Percentiles rank a stretch among this genome's conserved stretches.
Conservation (phyloP, 805 yeast genomes). For the Nakazawaea anatomiae region DNA sequence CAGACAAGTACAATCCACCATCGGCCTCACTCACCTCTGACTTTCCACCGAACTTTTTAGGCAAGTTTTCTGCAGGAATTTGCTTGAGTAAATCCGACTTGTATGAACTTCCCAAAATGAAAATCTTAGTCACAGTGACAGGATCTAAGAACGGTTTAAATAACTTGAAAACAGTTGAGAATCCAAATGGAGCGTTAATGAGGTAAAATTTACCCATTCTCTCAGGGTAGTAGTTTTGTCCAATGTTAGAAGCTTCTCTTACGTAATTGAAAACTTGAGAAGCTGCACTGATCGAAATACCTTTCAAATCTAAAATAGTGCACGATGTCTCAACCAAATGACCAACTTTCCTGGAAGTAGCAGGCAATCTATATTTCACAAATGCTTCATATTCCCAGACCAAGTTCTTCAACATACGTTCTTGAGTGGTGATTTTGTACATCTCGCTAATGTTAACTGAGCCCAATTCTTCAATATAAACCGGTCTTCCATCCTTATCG, state of each 20-base stretch:
- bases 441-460: slow-evolving; percentile 83
- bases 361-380: slow-evolving; percentile 79
- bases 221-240: slow-evolving; percentile 97
- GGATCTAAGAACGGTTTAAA: slow-evolving; percentile 96
- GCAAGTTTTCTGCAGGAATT: slow-evolving; percentile 90
- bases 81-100: slow-evolving; percentile 81
- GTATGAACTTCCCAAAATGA: slow-evolving; percentile 76
- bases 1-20: slow-evolving; percentile 82
- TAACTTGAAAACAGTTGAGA: slow-evolving; percentile 85
- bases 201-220: slow-evolving; percentile 97
- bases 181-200: slow-evolving; percentile 96
- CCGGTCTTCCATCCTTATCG: slow-evolving; percentile 95
- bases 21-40: slow-evolving; percentile 60
- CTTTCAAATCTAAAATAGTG: slow-evolving; percentile 92
- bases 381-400: slow-evolving; percentile 98
- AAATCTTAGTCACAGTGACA: slow-evolving; percentile 92
- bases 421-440: slow-evolving; percentile 91
- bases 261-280: slow-evolving; percentile 83
- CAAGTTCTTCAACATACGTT: slow-evolving; percentile 90
- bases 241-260: slow-evolving; percentile 87
- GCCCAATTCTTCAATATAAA: slow-evolving; percentile 91
- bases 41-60: slow-evolving; percentile 83
- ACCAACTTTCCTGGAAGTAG: slow-evolving; percentile 82
- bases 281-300: slow-evolving; percentile 80
- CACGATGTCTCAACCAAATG: slow-evolving; percentile 89